Conservation (phyloP, 78 protist genomes). For the Dictyostelium citrinum region DNA sequence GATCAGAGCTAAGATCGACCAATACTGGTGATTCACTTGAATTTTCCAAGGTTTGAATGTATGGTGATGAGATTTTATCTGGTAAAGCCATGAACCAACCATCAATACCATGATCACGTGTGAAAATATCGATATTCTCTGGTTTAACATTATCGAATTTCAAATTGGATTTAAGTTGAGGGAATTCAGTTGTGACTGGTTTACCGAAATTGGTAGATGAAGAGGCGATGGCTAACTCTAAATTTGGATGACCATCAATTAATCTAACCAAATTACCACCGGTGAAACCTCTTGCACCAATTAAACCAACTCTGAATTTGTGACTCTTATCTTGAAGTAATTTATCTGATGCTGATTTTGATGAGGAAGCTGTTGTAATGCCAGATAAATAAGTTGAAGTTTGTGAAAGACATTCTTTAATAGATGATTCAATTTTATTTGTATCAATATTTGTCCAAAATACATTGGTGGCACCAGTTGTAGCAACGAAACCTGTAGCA, state of each 20-base stretch:
- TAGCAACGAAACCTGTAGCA: constrained; percentile 30
- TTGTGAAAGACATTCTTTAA: neutral
- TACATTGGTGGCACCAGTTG: neutral
- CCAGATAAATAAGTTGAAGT: neutral
- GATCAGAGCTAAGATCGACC: constrained; percentile 75
- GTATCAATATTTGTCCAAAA: constrained; percentile 43
- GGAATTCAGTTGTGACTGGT: constrained; percentile 66
- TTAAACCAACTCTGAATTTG: constrained; percentile 64
- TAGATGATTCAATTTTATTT: neutral
- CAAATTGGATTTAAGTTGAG: constrained; percentile 21
- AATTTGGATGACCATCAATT: constrained; percentile 25
- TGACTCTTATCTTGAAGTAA: neutral
- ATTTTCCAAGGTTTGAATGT: constrained; percentile 38
- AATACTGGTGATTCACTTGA: constrained; percentile 6
- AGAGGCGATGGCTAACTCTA: constrained; percentile 73
- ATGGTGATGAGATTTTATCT: constrained; percentile 70
- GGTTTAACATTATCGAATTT: constrained; percentile 56
- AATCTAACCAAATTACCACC: constrained; percentile 80
- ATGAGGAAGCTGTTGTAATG: neutral
- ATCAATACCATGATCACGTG: constrained; percentile 45
- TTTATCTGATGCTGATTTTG: neutral
- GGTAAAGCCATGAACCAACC: constrained; percentile 88
- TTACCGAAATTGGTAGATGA: constrained; percentile 73
- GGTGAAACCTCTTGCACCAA: constrained; percentile 89
- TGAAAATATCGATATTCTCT: constrained; percentile 60